phyloP scores from a whole-genome alignment of 371 early-diverging fungal species.

The Entomophthora muscae region DNA sequence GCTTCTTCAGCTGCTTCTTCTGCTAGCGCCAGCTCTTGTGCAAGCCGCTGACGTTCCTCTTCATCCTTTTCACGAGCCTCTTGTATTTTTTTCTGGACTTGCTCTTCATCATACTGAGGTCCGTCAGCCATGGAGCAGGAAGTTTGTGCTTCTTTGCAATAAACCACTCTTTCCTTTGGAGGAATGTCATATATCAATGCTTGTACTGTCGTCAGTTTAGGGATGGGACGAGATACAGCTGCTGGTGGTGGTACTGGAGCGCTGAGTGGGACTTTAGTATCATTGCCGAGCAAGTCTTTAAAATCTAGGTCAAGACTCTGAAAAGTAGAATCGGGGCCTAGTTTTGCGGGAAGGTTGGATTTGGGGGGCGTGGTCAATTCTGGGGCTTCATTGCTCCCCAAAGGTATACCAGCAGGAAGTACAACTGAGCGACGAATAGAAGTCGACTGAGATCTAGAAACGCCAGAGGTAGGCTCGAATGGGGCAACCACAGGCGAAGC shows the following conservation, averaged over 20 bases:
- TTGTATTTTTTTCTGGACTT: constrained; percentile 32
- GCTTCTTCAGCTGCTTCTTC: constrained; percentile 25
- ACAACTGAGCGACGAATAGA: background rate
- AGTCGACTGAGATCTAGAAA: background rate
- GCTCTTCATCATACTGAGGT: constrained; percentile 34
- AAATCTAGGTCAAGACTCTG: background rate
- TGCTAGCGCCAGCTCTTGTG: constrained; percentile 33
- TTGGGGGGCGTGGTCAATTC: background rate
- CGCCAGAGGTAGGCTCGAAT: background rate
- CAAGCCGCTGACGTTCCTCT: constrained; percentile 28
- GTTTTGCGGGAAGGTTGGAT: background rate
- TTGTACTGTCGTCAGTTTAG: constrained; percentile 40
- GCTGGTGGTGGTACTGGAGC: constrained; percentile 7
- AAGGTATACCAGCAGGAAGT: constrained; percentile 4
- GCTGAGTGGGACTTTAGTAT: background rate
- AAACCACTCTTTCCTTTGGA: constrained; percentile 74
- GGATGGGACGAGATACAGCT: constrained; percentile 16
- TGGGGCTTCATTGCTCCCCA: background rate
- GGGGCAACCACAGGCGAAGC: background rate
- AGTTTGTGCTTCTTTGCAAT: constrained; percentile 83
- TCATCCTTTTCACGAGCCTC: constrained; percentile 40
- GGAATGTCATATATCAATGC: constrained; percentile 63
- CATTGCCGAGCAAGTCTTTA: background rate
- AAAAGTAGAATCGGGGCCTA: background rate
- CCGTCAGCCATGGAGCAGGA: constrained; percentile 36